phyloP scores from a whole-genome alignment of 148 eudicot species.

The Euryodendron excelsum region DNA sequence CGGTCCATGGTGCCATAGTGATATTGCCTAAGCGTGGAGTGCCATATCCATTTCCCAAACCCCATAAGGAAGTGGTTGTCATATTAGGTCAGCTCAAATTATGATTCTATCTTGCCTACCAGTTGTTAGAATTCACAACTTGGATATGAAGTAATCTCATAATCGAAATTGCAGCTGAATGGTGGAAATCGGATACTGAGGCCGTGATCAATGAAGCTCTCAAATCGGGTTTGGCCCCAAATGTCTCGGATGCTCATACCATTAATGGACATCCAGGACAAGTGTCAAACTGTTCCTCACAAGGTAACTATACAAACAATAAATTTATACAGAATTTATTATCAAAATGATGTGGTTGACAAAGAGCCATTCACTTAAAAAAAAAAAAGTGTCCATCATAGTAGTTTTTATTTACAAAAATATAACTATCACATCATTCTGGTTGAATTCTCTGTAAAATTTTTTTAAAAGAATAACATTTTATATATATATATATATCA shows the following conservation, averaged over 20 bases:
- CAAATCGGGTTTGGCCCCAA: constrained; percentile 51
- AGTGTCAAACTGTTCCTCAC: constrained; percentile 34
- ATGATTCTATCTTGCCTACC: background rate
- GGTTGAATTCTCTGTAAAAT: no score
- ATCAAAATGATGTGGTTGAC: no score
- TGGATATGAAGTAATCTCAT: background rate
- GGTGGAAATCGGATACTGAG: constrained; percentile 65
- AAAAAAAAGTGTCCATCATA: no score
- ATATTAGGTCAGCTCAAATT: constrained; percentile 36
- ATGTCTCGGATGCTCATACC: constrained; percentile 63
- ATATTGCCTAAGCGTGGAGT: constrained; percentile 53
- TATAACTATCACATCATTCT: no score
- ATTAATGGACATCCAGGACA: constrained; percentile 57
- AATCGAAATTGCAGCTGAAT: constrained; percentile 36
- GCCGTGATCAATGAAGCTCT: constrained; percentile 48
- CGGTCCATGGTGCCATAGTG: constrained; percentile 50
- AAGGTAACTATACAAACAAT: constrained; percentile 20
- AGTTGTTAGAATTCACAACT: no score
- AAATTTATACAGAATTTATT: no score
- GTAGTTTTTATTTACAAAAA: no score
- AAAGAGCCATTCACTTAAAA: no score
- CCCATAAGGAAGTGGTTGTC: constrained; percentile 48
- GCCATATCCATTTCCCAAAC: constrained; percentile 60
- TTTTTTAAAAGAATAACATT: no score
- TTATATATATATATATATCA: no score